Base-by-base conservation (phyloP, 768 basidiomycete genomes). In the Rhizopogon roseolus region DNA sequence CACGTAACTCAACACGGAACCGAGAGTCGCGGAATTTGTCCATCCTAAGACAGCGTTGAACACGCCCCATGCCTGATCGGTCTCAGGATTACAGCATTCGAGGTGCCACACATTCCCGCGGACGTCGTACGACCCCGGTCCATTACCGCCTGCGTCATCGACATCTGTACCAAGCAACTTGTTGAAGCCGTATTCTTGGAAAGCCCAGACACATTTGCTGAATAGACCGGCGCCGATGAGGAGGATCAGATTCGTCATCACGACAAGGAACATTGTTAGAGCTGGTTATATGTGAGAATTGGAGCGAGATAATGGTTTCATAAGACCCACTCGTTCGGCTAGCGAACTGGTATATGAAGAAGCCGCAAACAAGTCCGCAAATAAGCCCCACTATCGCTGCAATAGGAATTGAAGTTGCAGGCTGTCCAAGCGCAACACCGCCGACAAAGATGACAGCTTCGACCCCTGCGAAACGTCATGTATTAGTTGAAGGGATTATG, bases 201-300 rank as follows among this genome's bases (percentile, higher is more conserved):
- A 93, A 34, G 79, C 72, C 60, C 85, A 83, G 19, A 92, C 76
- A 4, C 86, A 78, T 69, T 82, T 89, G 60, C 86, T 88, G 74
- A 96, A 93, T 27, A 99, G 80, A 14, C 96, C 96, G 0, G 96
- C 87, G 27, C 96, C 96, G 69, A 99, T 92, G 62, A 98, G 84
- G 59, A 98, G 80, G 44, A 98, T 75, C 58, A 98, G 72, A 75
- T 91, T 91, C 49, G 96, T 96, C 78, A 97, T 98, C 49, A 84
- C 76, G 62, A 98, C 73, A 51, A 99, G 80, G 85, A 98, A 98
- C 59, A 93, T 72, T 34, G 81, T 85, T 34, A 98, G 75, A 1
- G 92, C 89, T 82, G 56, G 22, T 8, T 9, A 1, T 22, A 8
- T 7, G 38, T 38, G 11, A 6, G 7, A 16, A 13, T 1, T 32